These are phyloP conservation scores for Ophiostoma himal-ulmi DNA, from an alignment of 2,329 filamentous ascomycete genomes.

Conservation along the genomic window DNA sequence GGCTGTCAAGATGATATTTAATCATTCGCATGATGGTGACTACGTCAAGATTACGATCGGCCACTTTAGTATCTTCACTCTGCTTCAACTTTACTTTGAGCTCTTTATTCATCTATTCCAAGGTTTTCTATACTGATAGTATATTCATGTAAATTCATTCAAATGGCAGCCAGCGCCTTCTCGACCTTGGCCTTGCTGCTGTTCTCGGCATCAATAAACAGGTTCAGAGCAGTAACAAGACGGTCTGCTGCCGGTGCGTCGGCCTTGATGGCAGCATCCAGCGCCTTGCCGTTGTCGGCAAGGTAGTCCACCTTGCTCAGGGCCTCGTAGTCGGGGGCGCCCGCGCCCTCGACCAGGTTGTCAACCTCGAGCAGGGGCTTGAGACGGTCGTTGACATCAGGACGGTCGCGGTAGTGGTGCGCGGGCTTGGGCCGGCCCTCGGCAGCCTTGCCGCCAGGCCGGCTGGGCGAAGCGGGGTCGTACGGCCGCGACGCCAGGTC, in stretches of 20 bases:
- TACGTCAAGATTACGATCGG: background rate
- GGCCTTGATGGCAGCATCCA: slow-evolving; percentile 39
- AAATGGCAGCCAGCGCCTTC: slow-evolving; percentile 25
- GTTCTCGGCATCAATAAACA: slow-evolving; percentile 36
- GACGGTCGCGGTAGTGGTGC: slow-evolving; percentile 36
- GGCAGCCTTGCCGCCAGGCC: slow-evolving; percentile 31
- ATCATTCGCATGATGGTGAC: too few species aligned
- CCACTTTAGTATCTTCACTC: too few species aligned
- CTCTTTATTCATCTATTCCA: background rate
- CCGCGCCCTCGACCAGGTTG: slow-evolving; percentile 34
- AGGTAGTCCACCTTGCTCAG: slow-evolving; percentile 42
- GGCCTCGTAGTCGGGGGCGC: slow-evolving; percentile 26
- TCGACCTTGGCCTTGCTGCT: slow-evolving; percentile 32
- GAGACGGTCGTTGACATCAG: slow-evolving; percentile 34
- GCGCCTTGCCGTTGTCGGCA: slow-evolving; percentile 38
- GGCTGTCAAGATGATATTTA: too few species aligned
- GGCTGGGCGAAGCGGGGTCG: slow-evolving; percentile 31
- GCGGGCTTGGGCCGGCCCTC: slow-evolving; percentile 37
- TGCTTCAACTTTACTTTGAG: background rate
- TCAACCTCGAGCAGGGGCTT: slow-evolving; percentile 36
- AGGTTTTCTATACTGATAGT: background rate
- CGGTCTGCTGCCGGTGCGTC: slow-evolving; percentile 37
- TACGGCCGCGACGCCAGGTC: slow-evolving; percentile 34
- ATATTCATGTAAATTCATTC: background rate
- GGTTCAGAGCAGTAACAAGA: slow-evolving; percentile 36